A percentile compares a stretch with the other conserved stretches of the same genome.
phyloP scores from a whole-genome alignment of 2,329 filamentous ascomycete species.

The Pleoardoris graminearum region DNA sequence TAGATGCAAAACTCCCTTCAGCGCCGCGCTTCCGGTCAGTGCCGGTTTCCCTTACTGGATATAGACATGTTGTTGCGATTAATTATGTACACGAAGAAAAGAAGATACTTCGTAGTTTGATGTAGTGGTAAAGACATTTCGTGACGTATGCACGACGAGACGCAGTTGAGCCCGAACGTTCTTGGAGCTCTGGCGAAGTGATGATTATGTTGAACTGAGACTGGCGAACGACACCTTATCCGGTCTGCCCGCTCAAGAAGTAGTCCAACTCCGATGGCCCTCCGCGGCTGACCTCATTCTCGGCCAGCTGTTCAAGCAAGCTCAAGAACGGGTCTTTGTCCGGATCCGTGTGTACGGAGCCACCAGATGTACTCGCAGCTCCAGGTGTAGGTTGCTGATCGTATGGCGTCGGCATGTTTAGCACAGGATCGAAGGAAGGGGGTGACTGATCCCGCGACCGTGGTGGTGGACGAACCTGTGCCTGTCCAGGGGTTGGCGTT shows the following conservation, averaged over 20 bases:
- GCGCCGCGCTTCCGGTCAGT: constrained; percentile 10
- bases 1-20: constrained; percentile 7
- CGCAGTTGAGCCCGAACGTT: background rate
- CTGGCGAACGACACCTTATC: constrained; percentile 14
- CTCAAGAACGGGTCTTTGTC: constrained; percentile 83
- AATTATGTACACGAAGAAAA: constrained; percentile 6
- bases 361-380: constrained; percentile 47
- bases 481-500: constrained; percentile 31
- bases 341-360: constrained; percentile 47
- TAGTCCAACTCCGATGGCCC: constrained; percentile 77
- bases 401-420: constrained; percentile 47
- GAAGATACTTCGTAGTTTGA: background rate
- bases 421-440: constrained; percentile 44
- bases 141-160: background rate
- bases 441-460: constrained; percentile 21
- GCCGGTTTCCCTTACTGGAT: background rate
- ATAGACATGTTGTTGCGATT: background rate
- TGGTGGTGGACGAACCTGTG: constrained; percentile 15
- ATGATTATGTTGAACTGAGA: constrained; percentile 2
- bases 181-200: background rate
- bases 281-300: constrained; percentile 73
- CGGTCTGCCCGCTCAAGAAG: constrained; percentile 58
- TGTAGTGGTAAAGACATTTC: background rate
- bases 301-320: constrained; percentile 77
- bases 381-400: constrained; percentile 51